Evolutionary conservation across 441 rosid species (phyloP).

Genomic region (Croton setiger): DNA sequence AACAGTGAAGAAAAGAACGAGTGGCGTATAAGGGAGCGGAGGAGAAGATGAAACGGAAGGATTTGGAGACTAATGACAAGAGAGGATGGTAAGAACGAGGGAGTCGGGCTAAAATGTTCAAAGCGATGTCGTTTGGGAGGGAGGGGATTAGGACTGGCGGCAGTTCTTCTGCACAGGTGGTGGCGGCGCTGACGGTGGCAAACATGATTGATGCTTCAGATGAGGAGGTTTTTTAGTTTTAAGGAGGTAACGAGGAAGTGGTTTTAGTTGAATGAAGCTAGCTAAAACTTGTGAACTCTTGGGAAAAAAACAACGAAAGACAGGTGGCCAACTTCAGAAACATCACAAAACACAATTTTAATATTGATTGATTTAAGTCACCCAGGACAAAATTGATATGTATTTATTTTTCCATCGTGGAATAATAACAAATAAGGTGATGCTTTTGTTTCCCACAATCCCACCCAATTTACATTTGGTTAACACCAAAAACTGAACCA

Average conservation of each 20-base stretch:
- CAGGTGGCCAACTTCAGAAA: too few relatives aligned
- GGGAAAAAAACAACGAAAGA: too few relatives aligned
- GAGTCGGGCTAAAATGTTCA: constrained; percentile 65
- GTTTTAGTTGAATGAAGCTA: neutral
- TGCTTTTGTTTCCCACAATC: too few relatives aligned
- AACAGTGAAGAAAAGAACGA: constrained; percentile 45
- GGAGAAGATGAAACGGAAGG: constrained; percentile 49
- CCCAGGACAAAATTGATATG: too few relatives aligned
- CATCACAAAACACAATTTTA: too few relatives aligned
- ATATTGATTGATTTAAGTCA: too few relatives aligned
- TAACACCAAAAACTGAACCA: too few relatives aligned
- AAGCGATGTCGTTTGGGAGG: constrained; percentile 58
- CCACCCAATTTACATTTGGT: too few relatives aligned
- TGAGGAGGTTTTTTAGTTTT: neutral
- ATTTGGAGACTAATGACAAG: constrained; percentile 63
- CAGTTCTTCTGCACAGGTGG: constrained; percentile 1
- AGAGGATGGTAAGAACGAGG: constrained; percentile 56
- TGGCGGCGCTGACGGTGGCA: constrained; percentile 9
- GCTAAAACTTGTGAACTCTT: too few relatives aligned
- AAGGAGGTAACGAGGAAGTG: neutral
- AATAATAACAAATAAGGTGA: too few relatives aligned
- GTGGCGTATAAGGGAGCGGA: constrained; percentile 56
- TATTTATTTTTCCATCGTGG: too few relatives aligned
- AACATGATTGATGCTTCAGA: neutral
- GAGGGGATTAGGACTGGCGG: constrained; percentile 39